Percentiles rank a stretch among this genome's conserved stretches.
phyloP scores from a whole-genome alignment of 2,329 filamentous ascomycete species.

The Tolypocladium nubicola region DNA sequence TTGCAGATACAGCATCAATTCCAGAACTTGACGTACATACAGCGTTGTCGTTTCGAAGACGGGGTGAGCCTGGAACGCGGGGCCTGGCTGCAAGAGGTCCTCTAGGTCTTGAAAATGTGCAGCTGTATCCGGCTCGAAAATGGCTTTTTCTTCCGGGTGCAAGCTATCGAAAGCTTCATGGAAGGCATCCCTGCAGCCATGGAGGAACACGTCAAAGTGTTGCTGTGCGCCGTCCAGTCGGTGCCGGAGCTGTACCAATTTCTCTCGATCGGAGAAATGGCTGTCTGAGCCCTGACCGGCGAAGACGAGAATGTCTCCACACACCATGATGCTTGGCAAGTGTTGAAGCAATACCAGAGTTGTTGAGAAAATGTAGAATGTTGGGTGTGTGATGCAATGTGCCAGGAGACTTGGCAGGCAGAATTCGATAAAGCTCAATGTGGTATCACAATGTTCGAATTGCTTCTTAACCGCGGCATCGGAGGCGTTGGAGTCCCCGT shows the following conservation, averaged over 20 bases:
- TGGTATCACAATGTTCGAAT: no score
- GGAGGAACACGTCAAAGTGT: not conserved
- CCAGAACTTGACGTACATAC: conserved; percentile 2
- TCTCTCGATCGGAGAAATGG: not conserved
- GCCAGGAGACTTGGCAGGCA: no score
- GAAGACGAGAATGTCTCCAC: conserved; percentile 2
- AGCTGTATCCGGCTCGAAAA: not conserved
- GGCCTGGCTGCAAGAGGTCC: not conserved
- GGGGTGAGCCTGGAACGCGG: not conserved
- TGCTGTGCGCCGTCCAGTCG: not conserved
- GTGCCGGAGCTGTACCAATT: not conserved
- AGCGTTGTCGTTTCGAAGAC: conserved; percentile 3
- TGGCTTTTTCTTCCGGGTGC: not conserved
- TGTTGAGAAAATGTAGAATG: not conserved
- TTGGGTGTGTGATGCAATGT: not conserved
- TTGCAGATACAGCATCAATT: conserved; percentile 1
- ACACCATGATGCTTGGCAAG: not conserved
- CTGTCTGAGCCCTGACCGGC: conserved; percentile 4
- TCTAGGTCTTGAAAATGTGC: not conserved
- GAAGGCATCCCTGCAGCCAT: not conserved
- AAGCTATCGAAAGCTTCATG: not conserved
- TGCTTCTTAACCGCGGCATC: no score
- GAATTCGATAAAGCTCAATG: no score
- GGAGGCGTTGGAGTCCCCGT: no score
- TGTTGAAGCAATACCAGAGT: not conserved